Conservation (phyloP, 2,329 filamentous ascomycete genomes). For the Ceratocystis cacaofunesta region DNA sequence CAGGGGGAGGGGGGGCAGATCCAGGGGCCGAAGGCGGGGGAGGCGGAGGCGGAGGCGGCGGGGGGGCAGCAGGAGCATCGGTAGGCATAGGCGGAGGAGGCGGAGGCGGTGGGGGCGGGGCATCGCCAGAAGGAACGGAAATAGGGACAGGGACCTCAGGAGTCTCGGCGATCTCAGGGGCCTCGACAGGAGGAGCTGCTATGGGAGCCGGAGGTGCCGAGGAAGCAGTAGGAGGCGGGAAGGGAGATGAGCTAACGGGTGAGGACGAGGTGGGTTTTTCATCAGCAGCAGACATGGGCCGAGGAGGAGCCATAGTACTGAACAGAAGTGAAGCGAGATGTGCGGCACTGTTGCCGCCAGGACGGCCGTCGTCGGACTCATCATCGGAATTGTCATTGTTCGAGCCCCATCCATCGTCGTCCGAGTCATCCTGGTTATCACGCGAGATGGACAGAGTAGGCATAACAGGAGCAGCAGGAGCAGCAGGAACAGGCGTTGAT, state of each 20-base stretch:
- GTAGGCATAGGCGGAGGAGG: conserved; percentile 26
- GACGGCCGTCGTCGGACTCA: conserved; percentile 62
- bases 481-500: conserved; percentile 25
- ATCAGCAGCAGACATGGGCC: conserved; percentile 70
- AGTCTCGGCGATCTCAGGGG: conserved; percentile 23
- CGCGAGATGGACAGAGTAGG: conserved; percentile 35
- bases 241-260: conserved; percentile 24
- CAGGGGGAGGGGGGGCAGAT: conserved; percentile 23
- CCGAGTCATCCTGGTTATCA: conserved; percentile 51
- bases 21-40: conserved; percentile 25
- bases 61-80: conserved; percentile 25
- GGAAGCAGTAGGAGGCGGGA: conserved; percentile 27
- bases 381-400: conserved; percentile 49
- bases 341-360: conserved; percentile 70
- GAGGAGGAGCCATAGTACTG: conserved; percentile 88
- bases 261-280: conserved; percentile 41
- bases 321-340: conserved; percentile 91
- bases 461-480: conserved; percentile 33
- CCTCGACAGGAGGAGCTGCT: conserved; percentile 25
- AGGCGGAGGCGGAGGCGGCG: conserved; percentile 24
- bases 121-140: conserved; percentile 22
- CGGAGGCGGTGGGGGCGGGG: conserved; percentile 18
- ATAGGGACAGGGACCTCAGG: conserved; percentile 21
- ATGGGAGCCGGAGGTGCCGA: conserved; percentile 28
- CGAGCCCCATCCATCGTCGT: conserved; percentile 67